phyloP scores from a whole-genome alignment of 179 eudicot genomes.

The Actinidia arguta region DNA sequence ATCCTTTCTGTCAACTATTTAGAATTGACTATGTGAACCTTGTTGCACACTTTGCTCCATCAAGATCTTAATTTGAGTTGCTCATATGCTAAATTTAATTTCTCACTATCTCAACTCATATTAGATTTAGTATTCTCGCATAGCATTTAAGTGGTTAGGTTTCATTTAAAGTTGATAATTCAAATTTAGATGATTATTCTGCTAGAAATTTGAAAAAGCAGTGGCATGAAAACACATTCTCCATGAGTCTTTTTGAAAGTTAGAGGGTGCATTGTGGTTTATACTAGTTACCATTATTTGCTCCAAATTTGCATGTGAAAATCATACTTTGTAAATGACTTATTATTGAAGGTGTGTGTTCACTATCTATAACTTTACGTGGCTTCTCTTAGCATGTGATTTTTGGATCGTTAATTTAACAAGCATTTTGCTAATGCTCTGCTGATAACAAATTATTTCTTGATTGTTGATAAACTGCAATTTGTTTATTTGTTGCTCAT shows the following conservation, averaged over 20 bases:
- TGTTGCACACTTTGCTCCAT: neutral
- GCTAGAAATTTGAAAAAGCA: neutral
- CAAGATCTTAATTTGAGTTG: neutral
- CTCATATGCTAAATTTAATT: neutral
- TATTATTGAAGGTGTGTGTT: neutral
- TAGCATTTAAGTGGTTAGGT: neutral
- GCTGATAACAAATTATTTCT: neutral
- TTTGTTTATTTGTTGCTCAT: neutral
- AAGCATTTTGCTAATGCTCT: neutral
- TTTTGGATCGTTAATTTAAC: neutral
- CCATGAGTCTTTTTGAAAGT: neutral
- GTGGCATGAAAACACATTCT: neutral
- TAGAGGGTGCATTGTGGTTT: neutral
- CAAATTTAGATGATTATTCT: neutral
- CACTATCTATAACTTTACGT: neutral
- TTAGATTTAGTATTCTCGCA: neutral
- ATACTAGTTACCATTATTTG: neutral
- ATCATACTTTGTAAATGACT: neutral
- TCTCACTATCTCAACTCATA: neutral
- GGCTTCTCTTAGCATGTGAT: neutral
- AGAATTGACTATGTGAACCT: neutral
- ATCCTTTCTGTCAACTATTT: neutral
- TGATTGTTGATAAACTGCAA: neutral
- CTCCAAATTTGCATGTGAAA: neutral
- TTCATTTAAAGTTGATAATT: neutral